A percentile compares a stretch with the other conserved stretches of the same genome.
Conservation (phyloP, 306 rosid genomes). For the Dicorynia guianensis region DNA sequence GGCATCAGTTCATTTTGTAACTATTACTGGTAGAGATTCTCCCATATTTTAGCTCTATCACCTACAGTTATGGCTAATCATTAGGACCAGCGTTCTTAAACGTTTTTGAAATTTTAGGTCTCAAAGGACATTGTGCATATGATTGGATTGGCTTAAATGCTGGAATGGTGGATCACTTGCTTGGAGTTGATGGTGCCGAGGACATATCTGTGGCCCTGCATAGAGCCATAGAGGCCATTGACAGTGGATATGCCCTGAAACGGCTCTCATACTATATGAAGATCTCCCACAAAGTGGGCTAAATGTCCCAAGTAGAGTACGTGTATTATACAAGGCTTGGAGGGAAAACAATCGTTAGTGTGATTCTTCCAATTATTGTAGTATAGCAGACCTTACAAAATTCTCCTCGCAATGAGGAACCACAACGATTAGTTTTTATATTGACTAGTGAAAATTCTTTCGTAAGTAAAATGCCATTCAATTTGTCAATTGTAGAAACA, state of each 20-base stretch:
- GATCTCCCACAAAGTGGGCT: constrained; percentile 63
- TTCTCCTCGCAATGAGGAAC: no score
- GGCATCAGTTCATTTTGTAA: background rate
- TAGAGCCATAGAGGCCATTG: constrained; percentile 94
- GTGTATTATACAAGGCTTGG: background rate
- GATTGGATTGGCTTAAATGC: constrained; percentile 92
- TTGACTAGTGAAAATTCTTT: background rate
- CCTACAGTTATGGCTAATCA: background rate
- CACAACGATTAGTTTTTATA: no score
- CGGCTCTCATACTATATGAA: constrained; percentile 80
- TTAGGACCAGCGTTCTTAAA: no score
- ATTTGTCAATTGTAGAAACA: background rate
- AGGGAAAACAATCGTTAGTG: constrained; percentile 24
- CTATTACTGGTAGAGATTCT: constrained; percentile 21
- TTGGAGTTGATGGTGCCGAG: constrained; percentile 91
- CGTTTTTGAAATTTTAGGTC: constrained; percentile 56
- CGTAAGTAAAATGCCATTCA: constrained; percentile 26
- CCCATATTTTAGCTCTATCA: constrained; percentile 5
- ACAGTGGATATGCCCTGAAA: constrained; percentile 89
- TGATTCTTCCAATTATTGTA: constrained; percentile 29
- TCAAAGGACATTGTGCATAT: constrained; percentile 88
- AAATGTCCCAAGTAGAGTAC: constrained; percentile 33
- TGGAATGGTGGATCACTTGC: constrained; percentile 92
- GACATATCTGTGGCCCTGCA: constrained; percentile 72
- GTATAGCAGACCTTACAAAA: constrained; percentile 14